These are phyloP conservation scores for Kurtzmaniella quercitrusa DNA, from an alignment of 1,139 yeast species.

Conservation along the genomic window DNA sequence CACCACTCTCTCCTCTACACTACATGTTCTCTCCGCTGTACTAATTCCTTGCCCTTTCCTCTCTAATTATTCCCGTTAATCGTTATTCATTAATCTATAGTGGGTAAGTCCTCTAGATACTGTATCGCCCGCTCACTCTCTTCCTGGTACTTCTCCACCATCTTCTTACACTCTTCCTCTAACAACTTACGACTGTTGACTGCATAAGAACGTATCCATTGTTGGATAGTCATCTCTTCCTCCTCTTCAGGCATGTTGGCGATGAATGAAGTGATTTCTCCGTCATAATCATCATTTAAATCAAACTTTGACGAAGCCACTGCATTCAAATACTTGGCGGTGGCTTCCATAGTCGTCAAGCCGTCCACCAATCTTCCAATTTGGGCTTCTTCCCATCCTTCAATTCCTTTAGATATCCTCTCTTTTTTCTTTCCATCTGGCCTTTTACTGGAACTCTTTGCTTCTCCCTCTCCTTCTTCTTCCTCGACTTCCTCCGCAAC, in stretches of 20 bases:
- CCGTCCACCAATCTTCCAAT: slow-evolving; percentile 30
- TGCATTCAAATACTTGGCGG: slow-evolving; percentile 28
- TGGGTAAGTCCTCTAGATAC: slow-evolving; percentile 21
- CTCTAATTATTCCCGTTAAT: not conserved
- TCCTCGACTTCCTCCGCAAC: not conserved
- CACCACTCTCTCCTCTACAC: too few species aligned
- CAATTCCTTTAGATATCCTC: slow-evolving; percentile 4
- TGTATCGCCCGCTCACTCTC: slow-evolving; percentile 43
- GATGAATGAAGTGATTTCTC: slow-evolving; percentile 58
- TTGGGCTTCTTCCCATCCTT: slow-evolving; percentile 9
- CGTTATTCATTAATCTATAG: slow-evolving; percentile 14
- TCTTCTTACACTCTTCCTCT: slow-evolving; percentile 29
- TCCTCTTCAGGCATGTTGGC: slow-evolving; percentile 69
- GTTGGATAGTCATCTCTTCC: slow-evolving; percentile 60
- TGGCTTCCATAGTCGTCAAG: slow-evolving; percentile 34
- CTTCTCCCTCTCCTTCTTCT: not conserved
- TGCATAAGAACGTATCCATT: slow-evolving; percentile 63
- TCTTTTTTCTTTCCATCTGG: slow-evolving; percentile 2
- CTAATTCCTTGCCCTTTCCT: slow-evolving; percentile 1
- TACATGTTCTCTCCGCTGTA: too few species aligned
- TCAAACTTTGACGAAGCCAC: slow-evolving; percentile 23
- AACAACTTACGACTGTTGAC: slow-evolving; percentile 31
- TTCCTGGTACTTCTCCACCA: slow-evolving; percentile 39
- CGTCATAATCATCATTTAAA: slow-evolving; percentile 56
- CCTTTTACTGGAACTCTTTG: slow-evolving; percentile 4